Evolutionary conservation across 1,139 yeast genomes (phyloP), one percentile per base, ranked within the genome.

Genomic region (Scheffersomyces stambukii): DNA sequence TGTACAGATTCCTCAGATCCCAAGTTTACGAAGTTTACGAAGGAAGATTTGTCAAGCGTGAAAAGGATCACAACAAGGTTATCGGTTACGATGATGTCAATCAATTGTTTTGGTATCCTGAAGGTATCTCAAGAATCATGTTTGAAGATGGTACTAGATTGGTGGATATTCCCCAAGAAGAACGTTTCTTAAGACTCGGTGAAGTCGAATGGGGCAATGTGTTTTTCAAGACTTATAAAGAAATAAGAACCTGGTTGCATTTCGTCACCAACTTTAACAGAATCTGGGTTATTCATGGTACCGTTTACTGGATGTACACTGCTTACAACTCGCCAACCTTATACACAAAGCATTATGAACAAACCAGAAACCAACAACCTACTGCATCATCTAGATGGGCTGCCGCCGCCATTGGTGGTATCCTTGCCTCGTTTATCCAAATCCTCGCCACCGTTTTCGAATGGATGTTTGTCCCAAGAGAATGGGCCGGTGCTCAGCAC

Each of bases 401-500:
- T 37, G 73, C 95, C 29, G 81, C 81, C 43, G 95, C 95, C 32
- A 70, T 89, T 51, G 98, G 93, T 62, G 98, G 99, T 70, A 63
- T 82, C 32, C 71, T 91, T 48, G 97, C 96, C 31, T 64, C 79
- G 38, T 51, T 75, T 32, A 76, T 91, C 51, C 96, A 91, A 64
- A 74, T 93, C 41, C 45, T 77, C 37, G 98, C 98, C 29, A 91
- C 98, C 13, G 36, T 88, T 28, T 77, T 84, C 49, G 98, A 91
- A 64, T 93, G 96, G 96, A 71, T 80, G 57, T 91, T 86, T 54
- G 98, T 91, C 40, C 98, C 98, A 41, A 81, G 97, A 65, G 79
- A 82, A 50, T 91, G 98, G 98, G 94, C 97, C 19, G 98, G 98
- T 61, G 97, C 97, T 59, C 97, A 91, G 65, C 96, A 86, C 57